Percentiles rank a stretch among this genome's conserved stretches.
These are phyloP conservation scores for Ceratocystis diversiconidia DNA, from an alignment of 2,329 filamentous ascomycete species.

Conservation along the genomic window DNA sequence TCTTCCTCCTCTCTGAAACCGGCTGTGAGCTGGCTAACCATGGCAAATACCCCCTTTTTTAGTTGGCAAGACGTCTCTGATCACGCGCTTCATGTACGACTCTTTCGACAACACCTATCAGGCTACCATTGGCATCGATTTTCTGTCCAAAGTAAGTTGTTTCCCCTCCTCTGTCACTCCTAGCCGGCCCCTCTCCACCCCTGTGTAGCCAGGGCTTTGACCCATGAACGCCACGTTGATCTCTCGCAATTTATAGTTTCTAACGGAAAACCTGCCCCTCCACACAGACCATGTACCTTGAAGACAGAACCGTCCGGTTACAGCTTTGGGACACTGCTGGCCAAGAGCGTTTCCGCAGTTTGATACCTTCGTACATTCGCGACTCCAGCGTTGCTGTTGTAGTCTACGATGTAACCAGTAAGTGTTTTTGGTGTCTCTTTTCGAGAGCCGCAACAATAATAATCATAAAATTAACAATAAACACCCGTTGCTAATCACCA, in stretches of 20 bases:
- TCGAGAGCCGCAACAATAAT: no score
- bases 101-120: constrained; percentile 99
- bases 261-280: not conserved
- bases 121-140: constrained; percentile 98
- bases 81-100: constrained; percentile 99
- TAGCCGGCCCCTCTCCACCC: not conserved
- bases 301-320: constrained; percentile 91
- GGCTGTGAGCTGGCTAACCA: not conserved
- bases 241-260: constrained; percentile 1
- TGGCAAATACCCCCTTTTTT: constrained; percentile 19
- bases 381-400: constrained; percentile 97
- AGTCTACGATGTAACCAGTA: constrained; percentile 94
- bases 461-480: not conserved
- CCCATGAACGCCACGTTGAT: not conserved
- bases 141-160: constrained; percentile 72
- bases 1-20: not conserved
- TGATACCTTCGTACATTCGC: constrained; percentile 97
- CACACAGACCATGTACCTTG: constrained; percentile 88
- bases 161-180: not conserved
- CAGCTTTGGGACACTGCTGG: constrained; percentile 98
- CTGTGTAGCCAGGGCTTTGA: not conserved
- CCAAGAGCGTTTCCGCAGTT: constrained; percentile 88
- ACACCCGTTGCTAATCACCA: not conserved
- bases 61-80: constrained; percentile 98
- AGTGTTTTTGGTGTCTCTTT: constrained; percentile 19